Evolutionary conservation across 192 early-diverging fungal species (phyloP), one percentile per base, ranked within the genome.

Genomic region (Backusella australiensis): DNA sequence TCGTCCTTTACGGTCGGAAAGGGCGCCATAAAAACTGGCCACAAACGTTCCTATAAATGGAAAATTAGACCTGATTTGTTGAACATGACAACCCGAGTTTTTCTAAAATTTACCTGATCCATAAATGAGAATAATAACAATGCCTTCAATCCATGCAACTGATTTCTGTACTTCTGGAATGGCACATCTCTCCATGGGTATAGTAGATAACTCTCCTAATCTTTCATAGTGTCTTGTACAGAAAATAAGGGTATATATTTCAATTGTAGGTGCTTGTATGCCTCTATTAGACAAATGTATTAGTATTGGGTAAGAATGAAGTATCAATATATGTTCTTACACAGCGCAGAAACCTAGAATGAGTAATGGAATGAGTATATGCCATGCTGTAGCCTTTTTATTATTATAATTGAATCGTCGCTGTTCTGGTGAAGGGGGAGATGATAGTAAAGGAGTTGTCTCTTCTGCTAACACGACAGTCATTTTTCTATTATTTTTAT

Each of bases 1-100:
- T 17, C 81, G 59, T 34, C 81, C 81, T n/a, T 68, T 52, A 39
- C 65, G 36, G 66, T 82, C 81, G 11, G 81, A 79, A 23, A 79
- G 68, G 34, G 70, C 74, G 26, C 81, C 81, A 59, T 76, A 82
- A 42, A 67, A 79, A 12, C 74, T 68, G 19, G 77, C 74, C 4
- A 77, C 29, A 38, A 77, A 26, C 6, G 71, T 32, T 19, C 69
- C 76, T 76, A 29, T 49, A 63, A 63, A 63, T 26, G 56, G 56
- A 63, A 21, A n/a, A 23, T 66, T n/a, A 21, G 39, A 34, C 8
- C 21, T 23, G 21, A 36, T 29, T 41, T 34, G 63, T 19, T 19
- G 12, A 19, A 35, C 6, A 36, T 59, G 23, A 26, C 56, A 26
- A 59, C 1, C n/a, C 8, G 9, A 23, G 21, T 59, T 36, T 35